Percentiles rank a stretch among this genome's conserved stretches.
Evolutionary conservation across 2,329 filamentous ascomycete genomes (phyloP).

Genomic region (Pseudogymnoascus sp.): DNA sequence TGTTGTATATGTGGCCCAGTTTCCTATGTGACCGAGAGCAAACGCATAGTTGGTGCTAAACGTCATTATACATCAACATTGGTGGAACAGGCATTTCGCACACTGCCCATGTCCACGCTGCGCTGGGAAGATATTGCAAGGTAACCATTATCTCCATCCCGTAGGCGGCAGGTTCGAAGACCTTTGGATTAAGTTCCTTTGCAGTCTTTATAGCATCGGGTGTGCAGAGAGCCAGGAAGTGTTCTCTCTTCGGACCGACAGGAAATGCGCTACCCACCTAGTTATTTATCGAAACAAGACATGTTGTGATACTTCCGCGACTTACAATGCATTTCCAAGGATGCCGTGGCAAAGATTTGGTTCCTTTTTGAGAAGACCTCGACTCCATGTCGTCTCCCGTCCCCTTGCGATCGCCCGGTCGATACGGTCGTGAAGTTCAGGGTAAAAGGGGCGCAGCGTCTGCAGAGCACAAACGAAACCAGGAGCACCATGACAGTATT

Average conservation of each 20-base stretch:
- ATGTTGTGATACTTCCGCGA: not conserved
- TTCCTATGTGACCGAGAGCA: not conserved
- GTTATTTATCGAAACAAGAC: not conserved
- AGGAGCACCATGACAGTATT: constrained; percentile 61
- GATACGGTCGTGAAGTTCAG: constrained; percentile 44
- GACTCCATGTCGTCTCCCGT: constrained; percentile 44
- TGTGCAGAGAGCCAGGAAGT: not conserved
- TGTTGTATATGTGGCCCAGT: not conserved
- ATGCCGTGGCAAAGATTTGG: constrained; percentile 59
- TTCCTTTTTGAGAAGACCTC: constrained; percentile 54
- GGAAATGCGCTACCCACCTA: not conserved
- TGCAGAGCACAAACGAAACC: constrained; percentile 52
- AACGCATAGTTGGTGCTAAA: not conserved
- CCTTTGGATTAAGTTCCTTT: not conserved
- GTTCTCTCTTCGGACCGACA: not conserved
- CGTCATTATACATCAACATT: not conserved
- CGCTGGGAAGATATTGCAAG: not conserved
- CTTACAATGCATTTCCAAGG: constrained; percentile 49
- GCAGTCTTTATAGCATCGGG: not conserved
- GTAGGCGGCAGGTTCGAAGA: not conserved
- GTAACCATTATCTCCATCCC: not conserved
- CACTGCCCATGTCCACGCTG: constrained; percentile 1
- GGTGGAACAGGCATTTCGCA: not conserved
- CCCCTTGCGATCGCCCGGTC: constrained; percentile 44
- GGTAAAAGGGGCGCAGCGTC: constrained; percentile 48